phyloP scores from a whole-genome alignment of 495 filamentous ascomycete species.

The Jackrogersella multiformis region DNA sequence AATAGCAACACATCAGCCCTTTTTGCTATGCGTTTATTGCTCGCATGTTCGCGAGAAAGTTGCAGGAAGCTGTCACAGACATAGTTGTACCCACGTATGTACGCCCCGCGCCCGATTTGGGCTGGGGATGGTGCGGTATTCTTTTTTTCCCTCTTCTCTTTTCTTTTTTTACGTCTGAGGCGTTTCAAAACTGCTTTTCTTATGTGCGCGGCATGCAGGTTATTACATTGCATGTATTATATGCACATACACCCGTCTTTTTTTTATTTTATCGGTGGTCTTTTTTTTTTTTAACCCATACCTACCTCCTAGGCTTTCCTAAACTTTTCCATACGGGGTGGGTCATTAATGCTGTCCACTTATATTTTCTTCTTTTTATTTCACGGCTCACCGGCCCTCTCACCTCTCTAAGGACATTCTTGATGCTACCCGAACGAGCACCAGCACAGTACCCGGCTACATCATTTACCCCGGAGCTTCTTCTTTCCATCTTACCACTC shows the following conservation, averaged over 20 bases:
- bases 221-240: slow-evolving; percentile 26
- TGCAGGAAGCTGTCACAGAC: slow-evolving; percentile 27
- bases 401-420: slow-evolving; percentile 4
- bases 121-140: slow-evolving; percentile 28
- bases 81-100: slow-evolving; percentile 15
- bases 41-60: slow-evolving; percentile 31
- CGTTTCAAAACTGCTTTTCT: slow-evolving; percentile 37
- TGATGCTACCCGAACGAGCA: slow-evolving; percentile 26
- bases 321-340: slow-evolving; percentile 17
- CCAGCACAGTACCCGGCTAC: slow-evolving; percentile 20
- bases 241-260: slow-evolving; percentile 34
- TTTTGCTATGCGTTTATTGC: slow-evolving; percentile 24
- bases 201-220: slow-evolving; percentile 18
- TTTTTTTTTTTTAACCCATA: slow-evolving; percentile 18
- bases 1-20: slow-evolving; percentile 23
- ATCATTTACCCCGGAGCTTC: slow-evolving; percentile 18
- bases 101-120: slow-evolving; percentile 29
- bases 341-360: slow-evolving; percentile 22
- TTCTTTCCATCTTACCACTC: not conserved
- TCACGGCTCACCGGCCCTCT: slow-evolving; percentile 6
- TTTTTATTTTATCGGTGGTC: slow-evolving; percentile 24
- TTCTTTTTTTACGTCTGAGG: slow-evolving; percentile 26
- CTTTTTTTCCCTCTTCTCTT: slow-evolving; percentile 9
- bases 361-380: slow-evolving; percentile 23
- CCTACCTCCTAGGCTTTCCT: slow-evolving; percentile 9